Percentiles rank a stretch among this genome's conserved stretches.
Evolutionary conservation across 768 basidiomycete species (phyloP).

Genomic region (Collybia sordida): DNA sequence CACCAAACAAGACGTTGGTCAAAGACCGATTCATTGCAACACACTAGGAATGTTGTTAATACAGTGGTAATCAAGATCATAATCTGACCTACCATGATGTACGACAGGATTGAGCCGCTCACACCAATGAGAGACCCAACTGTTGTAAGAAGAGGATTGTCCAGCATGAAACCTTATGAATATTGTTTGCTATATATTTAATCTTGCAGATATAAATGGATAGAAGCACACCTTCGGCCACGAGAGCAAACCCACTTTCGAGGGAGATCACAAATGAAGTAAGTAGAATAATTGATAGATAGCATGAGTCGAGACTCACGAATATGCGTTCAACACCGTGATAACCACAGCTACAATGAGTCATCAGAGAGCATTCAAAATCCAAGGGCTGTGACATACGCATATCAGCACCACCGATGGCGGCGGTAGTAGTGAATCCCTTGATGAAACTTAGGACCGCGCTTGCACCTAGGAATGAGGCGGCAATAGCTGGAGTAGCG

Average conservation of each 20-base stretch:
- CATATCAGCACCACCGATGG: slow-evolving; percentile 95
- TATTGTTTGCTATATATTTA: background rate
- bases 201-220: background rate
- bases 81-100: slow-evolving; percentile 73
- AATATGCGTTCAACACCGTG: slow-evolving; percentile 88
- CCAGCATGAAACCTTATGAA: slow-evolving; percentile 75
- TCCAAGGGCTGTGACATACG: slow-evolving; percentile 48
- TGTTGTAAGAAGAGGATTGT: slow-evolving; percentile 80
- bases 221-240: slow-evolving; percentile 66
- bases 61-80: background rate
- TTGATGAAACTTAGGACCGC: slow-evolving; percentile 79
- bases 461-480: slow-evolving; percentile 74
- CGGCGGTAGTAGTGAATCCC: slow-evolving; percentile 84
- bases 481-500: slow-evolving; percentile 70
- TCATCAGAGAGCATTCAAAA: slow-evolving; percentile 5
- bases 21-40: slow-evolving; percentile 91
- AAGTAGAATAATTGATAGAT: background rate
- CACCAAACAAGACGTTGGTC: slow-evolving; percentile 85
- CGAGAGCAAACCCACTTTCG: slow-evolving; percentile 77
- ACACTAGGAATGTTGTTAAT: slow-evolving; percentile 48
- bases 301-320: slow-evolving; percentile 32
- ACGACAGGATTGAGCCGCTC: slow-evolving; percentile 87
- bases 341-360: slow-evolving; percentile 73
- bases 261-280: background rate
- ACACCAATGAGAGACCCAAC: slow-evolving; percentile 88